Evolutionary conservation across 202 grass and related monocot species (phyloP).

Genomic region (Setaria italica): DNA sequence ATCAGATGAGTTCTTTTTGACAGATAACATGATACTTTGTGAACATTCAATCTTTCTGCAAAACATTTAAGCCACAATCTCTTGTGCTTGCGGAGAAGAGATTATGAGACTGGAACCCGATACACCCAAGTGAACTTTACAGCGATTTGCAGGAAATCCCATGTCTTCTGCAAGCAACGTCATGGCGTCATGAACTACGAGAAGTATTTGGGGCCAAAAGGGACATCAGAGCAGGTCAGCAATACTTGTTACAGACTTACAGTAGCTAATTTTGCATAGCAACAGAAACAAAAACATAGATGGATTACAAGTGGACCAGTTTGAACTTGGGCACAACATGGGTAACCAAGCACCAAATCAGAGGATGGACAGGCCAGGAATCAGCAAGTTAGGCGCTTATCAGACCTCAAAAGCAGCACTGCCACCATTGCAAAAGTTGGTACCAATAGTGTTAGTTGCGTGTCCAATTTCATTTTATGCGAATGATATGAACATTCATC

Average conservation of each 20-base stretch:
- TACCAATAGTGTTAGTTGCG: no score
- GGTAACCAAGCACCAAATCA: background rate
- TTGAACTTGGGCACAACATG: background rate
- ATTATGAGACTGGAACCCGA: background rate
- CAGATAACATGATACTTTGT: background rate
- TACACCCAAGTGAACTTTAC: background rate
- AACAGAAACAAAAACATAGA: constrained; percentile 2
- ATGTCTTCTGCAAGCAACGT: background rate
- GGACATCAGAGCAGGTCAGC: background rate
- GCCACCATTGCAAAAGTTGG: background rate
- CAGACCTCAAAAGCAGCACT: no score
- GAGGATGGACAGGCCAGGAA: background rate
- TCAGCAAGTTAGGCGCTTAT: background rate
- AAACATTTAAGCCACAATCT: background rate
- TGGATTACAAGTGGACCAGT: background rate
- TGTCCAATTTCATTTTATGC: background rate
- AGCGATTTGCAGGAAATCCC: background rate
- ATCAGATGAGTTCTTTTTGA: background rate
- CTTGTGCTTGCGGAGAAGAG: background rate
- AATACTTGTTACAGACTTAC: background rate
- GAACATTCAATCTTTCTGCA: background rate
- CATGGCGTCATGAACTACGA: background rate
- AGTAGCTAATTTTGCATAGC: background rate
- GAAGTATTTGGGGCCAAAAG: background rate
- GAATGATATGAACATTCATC: constrained; percentile 30